Evolutionary conservation across 1,284 basidiomycete species (phyloP).

Genomic region (Sporisorium exsertum): DNA sequence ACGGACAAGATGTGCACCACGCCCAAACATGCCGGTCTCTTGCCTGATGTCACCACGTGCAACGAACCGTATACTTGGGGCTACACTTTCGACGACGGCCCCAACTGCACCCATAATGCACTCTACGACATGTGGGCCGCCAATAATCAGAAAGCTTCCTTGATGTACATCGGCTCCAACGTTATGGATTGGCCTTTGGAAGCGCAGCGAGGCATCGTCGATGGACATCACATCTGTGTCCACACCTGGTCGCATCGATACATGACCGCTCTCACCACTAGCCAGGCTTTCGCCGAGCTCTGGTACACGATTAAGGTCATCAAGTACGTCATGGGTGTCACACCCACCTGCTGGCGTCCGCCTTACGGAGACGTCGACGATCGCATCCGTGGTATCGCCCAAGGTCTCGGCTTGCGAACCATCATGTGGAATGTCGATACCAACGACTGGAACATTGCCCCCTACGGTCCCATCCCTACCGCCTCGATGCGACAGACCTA

Average conservation of each 20-base stretch:
- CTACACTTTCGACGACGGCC: constrained; percentile 72
- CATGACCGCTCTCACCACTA: constrained; percentile 72
- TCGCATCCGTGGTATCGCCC: constrained; percentile 72
- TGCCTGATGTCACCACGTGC: constrained; percentile 69
- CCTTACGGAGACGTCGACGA: constrained; percentile 73
- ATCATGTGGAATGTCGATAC: constrained; percentile 72
- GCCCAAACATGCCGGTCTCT: constrained; percentile 59
- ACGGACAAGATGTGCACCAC: constrained; percentile 53
- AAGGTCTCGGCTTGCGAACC: constrained; percentile 71
- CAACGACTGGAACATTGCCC: constrained; percentile 70
- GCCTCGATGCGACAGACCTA: constrained; percentile 70
- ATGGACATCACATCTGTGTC: constrained; percentile 56
- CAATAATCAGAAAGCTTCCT: constrained; percentile 72
- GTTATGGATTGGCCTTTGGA: constrained; percentile 73
- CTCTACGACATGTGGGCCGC: constrained; percentile 72
- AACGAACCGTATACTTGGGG: constrained; percentile 73
- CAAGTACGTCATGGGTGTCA: constrained; percentile 72
- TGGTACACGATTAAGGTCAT: constrained; percentile 73
- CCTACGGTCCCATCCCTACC: constrained; percentile 62
- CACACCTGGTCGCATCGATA: constrained; percentile 71
- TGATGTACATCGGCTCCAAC: constrained; percentile 72
- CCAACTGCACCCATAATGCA: constrained; percentile 71
- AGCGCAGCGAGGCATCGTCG: constrained; percentile 70
- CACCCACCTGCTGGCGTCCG: constrained; percentile 71
- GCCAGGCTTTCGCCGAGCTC: constrained; percentile 73